Base-by-base conservation (phyloP, 2,329 filamentous ascomycete genomes). In the Arthrinium puccinioides region DNA sequence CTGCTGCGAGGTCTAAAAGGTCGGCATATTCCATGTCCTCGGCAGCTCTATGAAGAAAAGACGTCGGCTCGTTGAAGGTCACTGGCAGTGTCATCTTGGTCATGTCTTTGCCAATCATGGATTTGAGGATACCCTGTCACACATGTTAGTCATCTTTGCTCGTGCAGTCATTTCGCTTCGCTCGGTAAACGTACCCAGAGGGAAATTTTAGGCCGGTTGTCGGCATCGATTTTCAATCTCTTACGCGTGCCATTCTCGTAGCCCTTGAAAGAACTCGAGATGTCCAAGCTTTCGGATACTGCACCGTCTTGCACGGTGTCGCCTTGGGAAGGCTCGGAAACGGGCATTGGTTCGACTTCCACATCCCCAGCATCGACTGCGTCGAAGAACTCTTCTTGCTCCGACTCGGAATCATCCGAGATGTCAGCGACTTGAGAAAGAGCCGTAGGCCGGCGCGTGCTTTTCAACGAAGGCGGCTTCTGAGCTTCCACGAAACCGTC, bases 31-130 rank as follows among this genome's bases (percentile, higher is more conserved):
- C 92, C 86, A 98, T 90, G 55, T 98, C 92, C 64, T 98, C 92
- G 5, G 87, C 87, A 29, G 94, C 90, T 56, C 92, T 86, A 61
- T 97, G 92, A 8, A 98, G 74, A 10, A 98, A 69, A 6, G 92
- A 97, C 0, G 92, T 98, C 1, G 92, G 92, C 61, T 98, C 92
- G 63, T 98, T 98, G 69, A 98, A 97, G 1, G 92, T 95, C 3
- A 98, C 92, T 0, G 92, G 92, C 15, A 98, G 68, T 1, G 92
- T 97, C 90, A 98, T 98, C 69, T 94, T 97, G 25, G 92, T 97
- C 92, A 98, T 97, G 56, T 98, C 92, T 60, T 98, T 97, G 45
- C 92, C 92, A 62, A 98, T 95, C 92, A 98, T 97, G 16, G 90
- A 97, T 67, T 97, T 98, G 45, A 98, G 68, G 50, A 98, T 96